Evolutionary conservation across 495 filamentous ascomycete species (phyloP).

Genomic region (Pseudomonodictys pantanalensis): DNA sequence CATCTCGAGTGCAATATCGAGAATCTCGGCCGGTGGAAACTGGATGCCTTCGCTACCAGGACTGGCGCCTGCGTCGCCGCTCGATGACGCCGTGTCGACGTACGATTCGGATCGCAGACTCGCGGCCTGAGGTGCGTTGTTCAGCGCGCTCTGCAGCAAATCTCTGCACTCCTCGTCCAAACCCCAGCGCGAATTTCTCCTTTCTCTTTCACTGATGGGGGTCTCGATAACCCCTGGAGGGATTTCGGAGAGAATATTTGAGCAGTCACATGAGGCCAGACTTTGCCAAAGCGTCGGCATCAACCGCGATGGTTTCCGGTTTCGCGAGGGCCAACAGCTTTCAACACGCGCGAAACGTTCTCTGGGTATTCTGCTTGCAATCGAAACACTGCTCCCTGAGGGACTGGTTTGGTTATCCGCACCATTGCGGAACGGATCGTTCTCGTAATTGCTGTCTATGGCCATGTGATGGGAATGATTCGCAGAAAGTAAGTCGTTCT

Average conservation of each 20-base stretch:
- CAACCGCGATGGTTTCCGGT: conserved; percentile 46
- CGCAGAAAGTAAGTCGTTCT: conserved; percentile 16
- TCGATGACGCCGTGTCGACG: conserved; percentile 32
- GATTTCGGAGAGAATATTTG: conserved; percentile 48
- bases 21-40: conserved; percentile 53
- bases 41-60: conserved; percentile 32
- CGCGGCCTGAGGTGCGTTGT: conserved; percentile 28
- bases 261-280: conserved; percentile 43
- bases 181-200: conserved; percentile 46
- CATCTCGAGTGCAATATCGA: conserved; percentile 57
- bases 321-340: conserved; percentile 49
- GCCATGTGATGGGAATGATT: conserved; percentile 25
- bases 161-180: conserved; percentile 51
- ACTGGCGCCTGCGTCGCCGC: conserved; percentile 31
- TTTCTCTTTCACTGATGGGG: conserved; percentile 35
- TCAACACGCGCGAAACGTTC: conserved; percentile 53
- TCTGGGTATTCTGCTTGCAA: conserved; percentile 44
- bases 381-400: conserved; percentile 35
- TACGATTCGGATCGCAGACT: conserved; percentile 22
- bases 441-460: conserved; percentile 24
- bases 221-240: conserved; percentile 29
- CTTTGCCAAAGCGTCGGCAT: conserved; percentile 53
- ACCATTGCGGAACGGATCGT: conserved; percentile 35
- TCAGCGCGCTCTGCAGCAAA: conserved; percentile 42
- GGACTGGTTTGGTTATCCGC: conserved; percentile 34